Base-by-base conservation (phyloP, 2,329 filamentous ascomycete genomes). In the Trichoderma oligosporum region DNA sequence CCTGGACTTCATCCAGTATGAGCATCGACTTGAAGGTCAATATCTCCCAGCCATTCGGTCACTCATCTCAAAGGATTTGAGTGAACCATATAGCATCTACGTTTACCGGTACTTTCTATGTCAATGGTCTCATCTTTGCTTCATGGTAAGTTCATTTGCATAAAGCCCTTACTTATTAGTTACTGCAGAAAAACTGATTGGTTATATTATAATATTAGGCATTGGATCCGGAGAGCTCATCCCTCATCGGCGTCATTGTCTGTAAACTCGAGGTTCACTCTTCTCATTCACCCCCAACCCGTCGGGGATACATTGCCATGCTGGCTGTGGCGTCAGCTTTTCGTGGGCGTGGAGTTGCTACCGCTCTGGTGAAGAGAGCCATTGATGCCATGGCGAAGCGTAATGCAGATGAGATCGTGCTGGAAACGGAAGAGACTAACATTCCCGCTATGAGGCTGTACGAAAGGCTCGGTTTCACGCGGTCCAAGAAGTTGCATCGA, bases 1-100 rank as follows among this genome's bases (percentile, higher is more conserved):
- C 62, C 72, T 86, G 42, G 72, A 75, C 49, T 87, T 85, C 65
- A 74, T 84, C 31, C 83, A 84, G 65, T 87, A 87, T 66, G 76
- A 83, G 58, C 83, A 86, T 68, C 71, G 71, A 8, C 74, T 86
- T 18, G 84, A 87, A 66, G 73, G 78, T 41, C 71, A 82, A 70
- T 82, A 94, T 70, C 84, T 99, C 39, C 85, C 91, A 33, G 85
- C 91, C 39, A 97, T 99, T 73, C 86, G 93, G 56, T 86, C 92
- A 57, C 77, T 99, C 68, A 99, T 99, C 67, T 94, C 92, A 42
- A 96, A 93, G 67, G 94, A 97, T 70, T 81, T 99, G 48, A 97
- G 93, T 65, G 94, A 99, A 73, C 94, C 94, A 1, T 99, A 99
- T 73, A 97, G 93, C 74, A 97, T 99, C 70, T 99, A 99, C 76